These are phyloP conservation scores for Trichothecium sympodiale DNA, from an alignment of 2,329 filamentous ascomycete genomes.

Conservation along the genomic window DNA sequence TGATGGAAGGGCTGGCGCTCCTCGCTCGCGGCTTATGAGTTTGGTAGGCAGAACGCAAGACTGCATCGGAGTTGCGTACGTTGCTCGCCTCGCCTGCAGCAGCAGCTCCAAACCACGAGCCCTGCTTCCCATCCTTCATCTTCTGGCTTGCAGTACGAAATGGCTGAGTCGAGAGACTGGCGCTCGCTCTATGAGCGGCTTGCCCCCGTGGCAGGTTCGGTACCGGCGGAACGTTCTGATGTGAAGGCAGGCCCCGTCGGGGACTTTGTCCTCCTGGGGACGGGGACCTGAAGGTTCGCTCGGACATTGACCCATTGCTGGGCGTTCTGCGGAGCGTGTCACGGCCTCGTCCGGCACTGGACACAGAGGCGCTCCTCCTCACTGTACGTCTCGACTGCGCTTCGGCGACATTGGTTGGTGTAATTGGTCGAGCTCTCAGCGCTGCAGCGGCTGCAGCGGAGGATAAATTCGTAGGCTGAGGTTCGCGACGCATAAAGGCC, in stretches of 20 bases:
- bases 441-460: slow-evolving; percentile 80
- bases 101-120: slow-evolving; percentile 39
- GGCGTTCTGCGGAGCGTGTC: slow-evolving; percentile 48
- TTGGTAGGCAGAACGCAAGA: slow-evolving; percentile 14
- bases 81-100: slow-evolving; percentile 29
- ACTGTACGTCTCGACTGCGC: slow-evolving; percentile 80
- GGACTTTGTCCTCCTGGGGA: slow-evolving; percentile 42
- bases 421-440: slow-evolving; percentile 64
- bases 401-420: slow-evolving; percentile 69
- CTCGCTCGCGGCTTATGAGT: slow-evolving; percentile 25
- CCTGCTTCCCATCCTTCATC: slow-evolving; percentile 25
- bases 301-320: slow-evolving; percentile 76
- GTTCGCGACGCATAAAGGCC: slow-evolving; percentile 63
- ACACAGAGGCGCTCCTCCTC: slow-evolving; percentile 60
- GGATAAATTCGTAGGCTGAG: slow-evolving; percentile 54
- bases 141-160: slow-evolving; percentile 44
- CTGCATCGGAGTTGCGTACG: slow-evolving; percentile 32
- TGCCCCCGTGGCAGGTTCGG: slow-evolving; percentile 54
- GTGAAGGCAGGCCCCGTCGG: slow-evolving; percentile 15
- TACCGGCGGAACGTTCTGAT: slow-evolving; percentile 56
- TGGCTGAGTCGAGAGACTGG: slow-evolving; percentile 34
- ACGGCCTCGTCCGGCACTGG: slow-evolving; percentile 40
- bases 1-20: slow-evolving; percentile 41
- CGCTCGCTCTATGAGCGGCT: slow-evolving; percentile 23
- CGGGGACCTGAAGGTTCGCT: slow-evolving; percentile 74